A percentile compares a stretch with the other conserved stretches of the same genome.
phyloP scores from a whole-genome alignment of 75 land plant genomes.

The Selaginella moellendorffii region DNA sequence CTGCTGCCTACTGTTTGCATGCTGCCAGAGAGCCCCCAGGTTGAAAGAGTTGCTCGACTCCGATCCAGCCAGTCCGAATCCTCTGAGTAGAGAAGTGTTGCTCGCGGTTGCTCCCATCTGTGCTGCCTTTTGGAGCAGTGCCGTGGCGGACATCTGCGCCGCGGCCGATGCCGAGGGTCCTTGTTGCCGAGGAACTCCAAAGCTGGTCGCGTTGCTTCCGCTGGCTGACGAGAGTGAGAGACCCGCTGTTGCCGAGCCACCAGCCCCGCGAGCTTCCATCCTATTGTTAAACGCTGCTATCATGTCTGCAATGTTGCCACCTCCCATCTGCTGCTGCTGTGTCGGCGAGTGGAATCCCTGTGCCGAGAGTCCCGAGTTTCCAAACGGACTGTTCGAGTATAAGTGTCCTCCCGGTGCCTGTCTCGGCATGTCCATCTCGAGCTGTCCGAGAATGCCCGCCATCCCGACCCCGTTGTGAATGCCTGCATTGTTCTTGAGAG shows the following conservation, averaged over 20 bases:
- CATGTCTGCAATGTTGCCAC: neutral
- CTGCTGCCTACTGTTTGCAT: neutral
- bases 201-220: slow-evolving; percentile 16
- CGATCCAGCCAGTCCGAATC: slow-evolving; percentile 4
- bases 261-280: too few species aligned
- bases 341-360: neutral
- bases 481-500: neutral
- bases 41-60: neutral
- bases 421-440: neutral
- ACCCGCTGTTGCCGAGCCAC: slow-evolving; percentile 15
- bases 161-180: slow-evolving; percentile 28
- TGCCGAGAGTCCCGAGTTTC: too few species aligned
- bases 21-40: neutral
- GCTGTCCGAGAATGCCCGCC: neutral
- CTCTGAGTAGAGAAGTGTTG: slow-evolving; percentile 39
- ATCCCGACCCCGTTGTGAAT: neutral
- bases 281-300: neutral
- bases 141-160: slow-evolving; percentile 72
- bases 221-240: slow-evolving; percentile 22
- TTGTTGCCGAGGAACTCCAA: slow-evolving; percentile 10
- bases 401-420: too few species aligned
- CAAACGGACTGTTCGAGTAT: too few species aligned
- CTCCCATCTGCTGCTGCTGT: neutral
- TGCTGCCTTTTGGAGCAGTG: slow-evolving; percentile 65
- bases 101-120: slow-evolving; percentile 61